Evolutionary conservation across 192 early-diverging fungal genomes (phyloP).

Genomic region (Mortierella alpina): DNA sequence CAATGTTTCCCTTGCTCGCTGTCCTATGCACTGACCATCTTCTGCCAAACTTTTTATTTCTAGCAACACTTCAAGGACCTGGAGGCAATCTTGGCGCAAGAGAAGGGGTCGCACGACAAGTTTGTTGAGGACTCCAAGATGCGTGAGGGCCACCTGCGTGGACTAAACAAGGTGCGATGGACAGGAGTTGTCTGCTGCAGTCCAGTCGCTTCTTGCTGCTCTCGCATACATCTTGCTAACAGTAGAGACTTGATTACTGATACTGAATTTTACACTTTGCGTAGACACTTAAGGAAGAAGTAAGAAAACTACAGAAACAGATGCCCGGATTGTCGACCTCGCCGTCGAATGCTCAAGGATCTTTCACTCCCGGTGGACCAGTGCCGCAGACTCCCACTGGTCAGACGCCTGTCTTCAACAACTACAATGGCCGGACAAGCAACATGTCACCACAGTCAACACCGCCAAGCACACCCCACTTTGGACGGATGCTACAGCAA

Average conservation of each 20-base stretch:
- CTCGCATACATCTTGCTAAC: not conserved
- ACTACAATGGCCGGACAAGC: slow-evolving; percentile 1
- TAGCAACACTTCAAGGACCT: slow-evolving; percentile 62
- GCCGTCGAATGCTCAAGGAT: slow-evolving; percentile 18
- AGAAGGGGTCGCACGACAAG: slow-evolving; percentile 62
- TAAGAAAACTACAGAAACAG: slow-evolving; percentile 69
- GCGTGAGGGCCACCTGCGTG: slow-evolving; percentile 74
- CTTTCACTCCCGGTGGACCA: slow-evolving; percentile 20
- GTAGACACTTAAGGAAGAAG: slow-evolving; percentile 85
- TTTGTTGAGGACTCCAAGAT: slow-evolving; percentile 73
- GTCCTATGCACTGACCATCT: not conserved
- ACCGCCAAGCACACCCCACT: slow-evolving; percentile 41
- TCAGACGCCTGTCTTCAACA: slow-evolving; percentile 10
- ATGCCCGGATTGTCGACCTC: slow-evolving; percentile 19
- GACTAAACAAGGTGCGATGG: slow-evolving; percentile 74
- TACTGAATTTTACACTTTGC: not conserved
- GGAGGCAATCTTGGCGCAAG: slow-evolving; percentile 50
- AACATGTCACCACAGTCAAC: slow-evolving; percentile 34
- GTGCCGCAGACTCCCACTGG: slow-evolving; percentile 25
- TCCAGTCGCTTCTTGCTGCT: not conserved
- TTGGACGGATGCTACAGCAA: slow-evolving; percentile 25
- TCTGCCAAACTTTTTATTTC: slow-evolving; percentile 5
- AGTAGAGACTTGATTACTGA: not conserved
- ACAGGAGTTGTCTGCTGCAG: not conserved
- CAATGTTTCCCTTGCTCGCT: not conserved